Conservation (phyloP, 169 alveolate species). For the Plasmodium inui region DNA sequence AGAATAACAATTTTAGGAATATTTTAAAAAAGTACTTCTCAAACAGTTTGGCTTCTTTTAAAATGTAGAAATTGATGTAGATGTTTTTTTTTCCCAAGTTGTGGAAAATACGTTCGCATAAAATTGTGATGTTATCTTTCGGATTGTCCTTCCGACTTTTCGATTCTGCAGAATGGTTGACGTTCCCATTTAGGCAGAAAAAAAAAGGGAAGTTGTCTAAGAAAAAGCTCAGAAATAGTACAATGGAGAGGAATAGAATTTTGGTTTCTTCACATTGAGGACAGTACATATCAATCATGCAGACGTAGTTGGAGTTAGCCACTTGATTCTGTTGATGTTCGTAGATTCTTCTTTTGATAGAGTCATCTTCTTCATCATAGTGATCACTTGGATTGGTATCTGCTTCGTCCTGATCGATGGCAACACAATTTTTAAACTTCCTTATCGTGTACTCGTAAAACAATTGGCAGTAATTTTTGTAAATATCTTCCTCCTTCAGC, state of each 20-base stretch:
- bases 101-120: constrained; percentile 53
- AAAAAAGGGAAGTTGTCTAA: constrained; percentile 61
- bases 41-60: constrained; percentile 6
- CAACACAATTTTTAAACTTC: constrained; percentile 6
- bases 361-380: constrained; percentile 2
- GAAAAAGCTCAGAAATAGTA: constrained; percentile 35
- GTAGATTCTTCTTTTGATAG: neutral
- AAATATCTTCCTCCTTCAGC: constrained; percentile 34
- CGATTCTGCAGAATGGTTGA: too few relatives aligned
- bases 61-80: constrained; percentile 17
- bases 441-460: constrained; percentile 46
- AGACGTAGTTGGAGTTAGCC: constrained; percentile 9
- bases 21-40: constrained; percentile 60
- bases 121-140: constrained; percentile 16
- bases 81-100: constrained; percentile 52
- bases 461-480: constrained; percentile 56
- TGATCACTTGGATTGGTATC: neutral
- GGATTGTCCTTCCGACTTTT: neutral
- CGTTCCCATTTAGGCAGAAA: neutral
- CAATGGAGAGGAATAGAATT: constrained; percentile 46
- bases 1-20: constrained; percentile 39
- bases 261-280: constrained; percentile 43
- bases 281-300: constrained; percentile 42
- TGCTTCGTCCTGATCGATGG: neutral
- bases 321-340: neutral